Percentiles rank a stretch among this genome's conserved stretches.
These are phyloP conservation scores for Pythium pyrilobum DNA, from an alignment of 352 stramenopile genomes.

Conservation along the genomic window DNA sequence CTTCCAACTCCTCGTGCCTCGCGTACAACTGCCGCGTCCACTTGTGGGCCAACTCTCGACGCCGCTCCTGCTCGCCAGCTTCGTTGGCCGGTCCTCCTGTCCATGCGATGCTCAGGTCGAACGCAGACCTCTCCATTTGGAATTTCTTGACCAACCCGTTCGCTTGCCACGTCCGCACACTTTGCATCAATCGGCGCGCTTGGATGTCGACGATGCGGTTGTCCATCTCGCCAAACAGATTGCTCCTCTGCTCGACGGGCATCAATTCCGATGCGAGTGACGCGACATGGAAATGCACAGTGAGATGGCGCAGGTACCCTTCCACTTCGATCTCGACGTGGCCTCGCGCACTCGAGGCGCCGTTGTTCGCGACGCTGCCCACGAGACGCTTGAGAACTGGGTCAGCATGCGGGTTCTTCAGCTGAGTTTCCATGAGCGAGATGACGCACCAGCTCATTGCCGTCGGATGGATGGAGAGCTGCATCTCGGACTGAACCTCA, in stretches of 20 bases:
- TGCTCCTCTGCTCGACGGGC: background rate
- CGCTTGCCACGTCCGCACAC: slow-evolving; percentile 40
- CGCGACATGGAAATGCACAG: slow-evolving; percentile 53
- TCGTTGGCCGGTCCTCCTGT: background rate
- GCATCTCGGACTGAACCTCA: slow-evolving; percentile 7
- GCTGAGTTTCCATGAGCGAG: slow-evolving; percentile 46
- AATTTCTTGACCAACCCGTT: slow-evolving; percentile 55
- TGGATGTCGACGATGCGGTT: slow-evolving; percentile 21
- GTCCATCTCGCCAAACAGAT: background rate
- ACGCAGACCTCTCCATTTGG: slow-evolving; percentile 41
- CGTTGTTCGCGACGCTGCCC: slow-evolving; percentile 2
- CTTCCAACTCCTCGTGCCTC: slow-evolving; percentile 54
- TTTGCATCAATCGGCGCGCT: slow-evolving; percentile 46
- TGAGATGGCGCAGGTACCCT: slow-evolving; percentile 51
- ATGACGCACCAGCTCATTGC: slow-evolving; percentile 53
- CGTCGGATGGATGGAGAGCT: slow-evolving; percentile 32
- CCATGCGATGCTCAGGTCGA: slow-evolving; percentile 47
- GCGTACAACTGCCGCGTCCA: slow-evolving; percentile 49
- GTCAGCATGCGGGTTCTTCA: slow-evolving; percentile 26
- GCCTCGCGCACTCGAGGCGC: background rate
- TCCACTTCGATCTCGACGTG: slow-evolving; percentile 42
- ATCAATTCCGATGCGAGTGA: slow-evolving; percentile 27
- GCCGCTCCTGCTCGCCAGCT: background rate
- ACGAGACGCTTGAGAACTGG: slow-evolving; percentile 37
- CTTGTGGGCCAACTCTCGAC: slow-evolving; percentile 12